phyloP scores from a whole-genome alignment of 305 asterid genomes.

The Solanum hybrid region DNA sequence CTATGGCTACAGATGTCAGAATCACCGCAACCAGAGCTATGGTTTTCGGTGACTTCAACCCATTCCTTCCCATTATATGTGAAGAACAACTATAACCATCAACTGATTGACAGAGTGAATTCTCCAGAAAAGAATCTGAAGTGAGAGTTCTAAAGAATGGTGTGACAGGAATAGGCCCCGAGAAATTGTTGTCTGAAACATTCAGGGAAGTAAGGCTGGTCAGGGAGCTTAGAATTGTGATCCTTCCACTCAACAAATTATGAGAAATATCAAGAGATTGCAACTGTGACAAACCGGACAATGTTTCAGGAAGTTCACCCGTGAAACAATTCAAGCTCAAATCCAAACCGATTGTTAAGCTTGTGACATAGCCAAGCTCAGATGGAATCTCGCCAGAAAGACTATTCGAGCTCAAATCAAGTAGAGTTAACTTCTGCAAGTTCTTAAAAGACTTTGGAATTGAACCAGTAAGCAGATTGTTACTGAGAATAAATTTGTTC shows the following conservation, averaged over 20 bases:
- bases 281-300: conserved; percentile 63
- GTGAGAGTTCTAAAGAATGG: conserved; percentile 70
- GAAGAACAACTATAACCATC: conserved; percentile 72
- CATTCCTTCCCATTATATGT: conserved; percentile 19
- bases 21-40: conserved; percentile 45
- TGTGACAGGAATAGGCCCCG: conserved; percentile 81
- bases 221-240: conserved; percentile 45
- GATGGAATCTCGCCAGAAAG: conserved; percentile 62
- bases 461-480: conserved; percentile 53
- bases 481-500: conserved; percentile 65
- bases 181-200: conserved; percentile 66
- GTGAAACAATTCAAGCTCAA: conserved; percentile 51
- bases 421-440: conserved; percentile 71
- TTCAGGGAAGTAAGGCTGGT: conserved; percentile 76
- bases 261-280: conserved; percentile 79
- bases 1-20: conserved; percentile 35
- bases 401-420: conserved; percentile 77
- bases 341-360: conserved; percentile 74
- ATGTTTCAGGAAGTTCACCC: conserved; percentile 70
- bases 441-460: conserved; percentile 51
- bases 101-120: conserved; percentile 63
- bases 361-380: conserved; percentile 55
- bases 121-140: conserved; percentile 49
- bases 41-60: conserved; percentile 45
- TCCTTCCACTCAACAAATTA: conserved; percentile 51